A percentile compares a stretch with the other conserved stretches of the same genome.
These are phyloP conservation scores for Chamaecyparis obtusa DNA, from an alignment of 75 land plant genomes.

Conservation along the genomic window DNA sequence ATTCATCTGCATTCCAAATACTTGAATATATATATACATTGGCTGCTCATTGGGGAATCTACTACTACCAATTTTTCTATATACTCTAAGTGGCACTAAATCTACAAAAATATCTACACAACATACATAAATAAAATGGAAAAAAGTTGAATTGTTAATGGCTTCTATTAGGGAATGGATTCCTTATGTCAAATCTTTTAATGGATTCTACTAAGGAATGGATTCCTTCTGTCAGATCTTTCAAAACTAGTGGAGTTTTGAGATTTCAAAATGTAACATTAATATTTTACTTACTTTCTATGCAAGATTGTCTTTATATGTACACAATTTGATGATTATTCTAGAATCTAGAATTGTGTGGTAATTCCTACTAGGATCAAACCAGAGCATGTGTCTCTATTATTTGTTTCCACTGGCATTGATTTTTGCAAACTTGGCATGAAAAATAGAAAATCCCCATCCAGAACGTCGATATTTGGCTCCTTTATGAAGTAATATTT, in stretches of 20 bases:
- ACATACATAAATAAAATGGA: background rate
- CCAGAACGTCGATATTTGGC: too few relatives aligned
- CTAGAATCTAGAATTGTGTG: background rate
- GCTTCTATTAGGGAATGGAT: background rate
- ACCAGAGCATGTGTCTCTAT: conserved; percentile 6
- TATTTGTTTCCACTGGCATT: too few relatives aligned
- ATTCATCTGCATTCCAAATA: conserved; percentile 87
- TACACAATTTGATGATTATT: conserved; percentile 4
- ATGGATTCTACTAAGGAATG: too few relatives aligned
- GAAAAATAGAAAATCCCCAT: too few relatives aligned
- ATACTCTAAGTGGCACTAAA: conserved; percentile 3
- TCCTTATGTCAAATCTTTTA: background rate
- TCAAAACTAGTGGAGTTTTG: too few relatives aligned
- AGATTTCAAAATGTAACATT: too few relatives aligned
- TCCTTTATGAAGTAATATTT: too few relatives aligned
- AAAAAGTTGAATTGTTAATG: background rate
- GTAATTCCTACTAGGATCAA: too few relatives aligned
- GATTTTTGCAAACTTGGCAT: too few relatives aligned
- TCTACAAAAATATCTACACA: conserved; percentile 2
- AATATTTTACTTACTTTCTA: too few relatives aligned
- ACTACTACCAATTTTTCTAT: background rate
- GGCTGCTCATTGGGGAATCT: conserved; percentile 72
- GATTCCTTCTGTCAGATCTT: too few relatives aligned
- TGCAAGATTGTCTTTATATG: background rate
- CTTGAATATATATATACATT: conserved; percentile 79